Percentiles rank a stretch among this genome's conserved stretches.
phyloP scores from a whole-genome alignment of 78 protist species.

The Protostelium mycophagum region DNA sequence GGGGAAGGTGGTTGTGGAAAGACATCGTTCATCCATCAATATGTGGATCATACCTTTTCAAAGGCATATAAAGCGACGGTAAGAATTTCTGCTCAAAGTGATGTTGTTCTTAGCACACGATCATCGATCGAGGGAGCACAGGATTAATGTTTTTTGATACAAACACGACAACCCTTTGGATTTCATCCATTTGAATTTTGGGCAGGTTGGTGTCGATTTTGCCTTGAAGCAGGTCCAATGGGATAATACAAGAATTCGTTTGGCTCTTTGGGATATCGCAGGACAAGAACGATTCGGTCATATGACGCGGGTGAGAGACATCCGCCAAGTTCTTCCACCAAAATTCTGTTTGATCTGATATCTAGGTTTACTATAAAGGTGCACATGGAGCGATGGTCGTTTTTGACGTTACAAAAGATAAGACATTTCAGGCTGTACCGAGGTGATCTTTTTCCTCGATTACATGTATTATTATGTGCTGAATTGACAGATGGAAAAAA shows the following conservation, averaged over 20 bases:
- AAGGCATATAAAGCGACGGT: conserved; percentile 86
- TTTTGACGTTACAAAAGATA: conserved; percentile 88
- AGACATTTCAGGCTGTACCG: conserved; percentile 85
- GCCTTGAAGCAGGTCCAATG: conserved; percentile 81
- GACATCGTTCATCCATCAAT: conserved; percentile 63
- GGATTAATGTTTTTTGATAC: not conserved
- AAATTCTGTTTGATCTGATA: too few species aligned
- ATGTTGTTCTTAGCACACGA: too few species aligned
- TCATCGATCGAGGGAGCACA: too few species aligned
- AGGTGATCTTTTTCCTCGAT: conserved; percentile 58
- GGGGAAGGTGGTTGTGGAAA: conserved; percentile 73
- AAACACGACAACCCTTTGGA: too few species aligned
- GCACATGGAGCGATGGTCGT: conserved; percentile 95
- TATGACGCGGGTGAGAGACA: conserved; percentile 78
- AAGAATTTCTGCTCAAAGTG: too few species aligned
- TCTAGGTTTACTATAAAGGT: conserved; percentile 81
- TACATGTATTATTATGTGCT: too few species aligned
- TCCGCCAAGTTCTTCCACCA: too few species aligned
- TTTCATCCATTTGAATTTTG: too few species aligned
- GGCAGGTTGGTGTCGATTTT: conserved; percentile 92
- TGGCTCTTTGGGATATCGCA: conserved; percentile 79
- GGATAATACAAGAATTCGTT: conserved; percentile 74
- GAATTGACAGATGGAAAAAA: not conserved
- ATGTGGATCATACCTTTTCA: conserved; percentile 76
- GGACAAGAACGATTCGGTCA: conserved; percentile 61